Evolutionary conservation across 306 rosid genomes (phyloP).

Genomic region (Quercus parvula): DNA sequence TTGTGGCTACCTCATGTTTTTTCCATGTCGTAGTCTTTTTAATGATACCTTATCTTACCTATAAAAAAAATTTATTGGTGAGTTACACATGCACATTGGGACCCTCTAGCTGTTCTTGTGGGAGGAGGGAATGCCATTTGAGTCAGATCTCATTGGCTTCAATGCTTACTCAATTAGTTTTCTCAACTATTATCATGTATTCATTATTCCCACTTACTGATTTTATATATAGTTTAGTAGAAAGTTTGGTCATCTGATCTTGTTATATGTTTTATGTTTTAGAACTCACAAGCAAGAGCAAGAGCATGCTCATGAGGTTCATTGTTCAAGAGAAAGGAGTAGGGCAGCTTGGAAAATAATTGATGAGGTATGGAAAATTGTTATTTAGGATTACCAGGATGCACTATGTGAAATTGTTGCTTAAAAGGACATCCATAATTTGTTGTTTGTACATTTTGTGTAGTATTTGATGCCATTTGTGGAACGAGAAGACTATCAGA

Average conservation of each 20-base stretch:
- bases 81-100: no score
- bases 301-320: constrained; percentile 59
- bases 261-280: constrained; percentile 11
- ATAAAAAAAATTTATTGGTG: no score
- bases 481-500: constrained; percentile 61
- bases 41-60: no score
- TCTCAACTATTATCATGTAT: not conserved
- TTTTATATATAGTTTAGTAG: constrained; percentile 1
- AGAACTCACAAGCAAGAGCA: constrained; percentile 43
- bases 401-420: constrained; percentile 12
- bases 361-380: constrained; percentile 51
- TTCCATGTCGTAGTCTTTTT: no score
- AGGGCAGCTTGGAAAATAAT: constrained; percentile 70
- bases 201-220: not conserved
- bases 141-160: no score
- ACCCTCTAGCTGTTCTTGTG: no score
- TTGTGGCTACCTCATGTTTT: no score
- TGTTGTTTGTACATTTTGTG: constrained; percentile 25
- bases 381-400: not conserved
- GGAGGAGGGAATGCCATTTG: no score
- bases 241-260: not conserved
- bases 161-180: no score
- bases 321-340: constrained; percentile 92
- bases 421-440: constrained; percentile 16
- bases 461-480: constrained; percentile 88